Percentiles rank a stretch among this genome's conserved stretches.
Conservation (phyloP, 352 stramenopile genomes). For the Phytophthora citrophthora region DNA sequence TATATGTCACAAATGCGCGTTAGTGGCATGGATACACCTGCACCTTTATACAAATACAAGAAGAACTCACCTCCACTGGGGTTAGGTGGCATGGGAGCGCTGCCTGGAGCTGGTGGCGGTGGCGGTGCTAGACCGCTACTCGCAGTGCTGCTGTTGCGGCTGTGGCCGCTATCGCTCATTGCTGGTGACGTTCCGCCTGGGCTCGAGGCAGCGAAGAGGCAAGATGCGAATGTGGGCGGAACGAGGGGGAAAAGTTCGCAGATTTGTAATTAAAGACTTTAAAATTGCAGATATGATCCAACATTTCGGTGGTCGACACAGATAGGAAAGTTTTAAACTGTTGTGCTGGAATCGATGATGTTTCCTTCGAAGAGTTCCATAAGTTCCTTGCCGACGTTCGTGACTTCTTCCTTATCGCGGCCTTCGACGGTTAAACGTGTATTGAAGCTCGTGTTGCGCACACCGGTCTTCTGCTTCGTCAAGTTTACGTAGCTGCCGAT, state of each 20-base stretch:
- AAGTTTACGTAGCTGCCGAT: constrained; percentile 87
- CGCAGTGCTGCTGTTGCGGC: constrained; percentile 51
- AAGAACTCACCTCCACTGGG: constrained; percentile 16
- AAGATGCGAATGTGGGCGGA: constrained; percentile 27
- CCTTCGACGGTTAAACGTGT: constrained; percentile 64
- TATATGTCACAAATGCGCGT: constrained; percentile 9
- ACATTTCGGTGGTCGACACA: constrained; percentile 13
- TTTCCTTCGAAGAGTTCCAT: constrained; percentile 23
- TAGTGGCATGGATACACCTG: constrained; percentile 6
- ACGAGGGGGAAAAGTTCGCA: not conserved
- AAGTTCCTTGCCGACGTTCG: constrained; percentile 51
- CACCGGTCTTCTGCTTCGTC: constrained; percentile 52
- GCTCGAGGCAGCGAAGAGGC: constrained; percentile 13
- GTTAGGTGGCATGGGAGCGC: constrained; percentile 33
- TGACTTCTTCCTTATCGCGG: constrained; percentile 49
- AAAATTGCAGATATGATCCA: constrained; percentile 3
- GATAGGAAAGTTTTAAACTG: not conserved
- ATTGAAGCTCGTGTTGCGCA: constrained; percentile 62
- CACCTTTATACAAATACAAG: no score
- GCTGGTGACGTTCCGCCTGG: constrained; percentile 8
- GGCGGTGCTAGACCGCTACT: constrained; percentile 36
- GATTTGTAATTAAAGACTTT: no score
- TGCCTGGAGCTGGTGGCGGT: constrained; percentile 29
- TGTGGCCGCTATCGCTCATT: constrained; percentile 53
- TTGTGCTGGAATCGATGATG: constrained; percentile 8